phyloP scores from a whole-genome alignment of 192 early-diverging fungal genomes.

The Gamsiella multidivaricata region DNA sequence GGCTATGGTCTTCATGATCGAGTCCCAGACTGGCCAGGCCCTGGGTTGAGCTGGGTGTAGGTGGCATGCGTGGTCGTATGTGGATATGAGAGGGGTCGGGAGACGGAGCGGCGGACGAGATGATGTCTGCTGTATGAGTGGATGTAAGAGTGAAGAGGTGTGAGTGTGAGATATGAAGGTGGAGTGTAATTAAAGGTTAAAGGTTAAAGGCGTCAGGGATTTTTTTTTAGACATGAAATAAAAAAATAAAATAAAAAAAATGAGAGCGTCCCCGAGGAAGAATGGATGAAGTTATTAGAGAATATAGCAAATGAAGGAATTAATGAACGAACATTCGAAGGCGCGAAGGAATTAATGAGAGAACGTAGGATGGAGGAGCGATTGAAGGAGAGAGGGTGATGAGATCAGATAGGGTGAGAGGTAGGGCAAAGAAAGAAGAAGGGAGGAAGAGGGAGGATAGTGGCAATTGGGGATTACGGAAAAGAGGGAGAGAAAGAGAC shows the following conservation, averaged over 20 bases:
- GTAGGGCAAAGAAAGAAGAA: neutral
- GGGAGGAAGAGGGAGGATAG: neutral
- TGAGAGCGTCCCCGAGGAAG: neutral
- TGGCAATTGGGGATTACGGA: slow-evolving; percentile 21
- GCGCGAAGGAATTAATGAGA: neutral
- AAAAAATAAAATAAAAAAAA: neutral
- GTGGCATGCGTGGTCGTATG: slow-evolving; percentile 8
- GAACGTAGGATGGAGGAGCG: neutral
- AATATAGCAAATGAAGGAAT: neutral
- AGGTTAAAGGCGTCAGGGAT: too few species aligned
- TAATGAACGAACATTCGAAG: neutral
- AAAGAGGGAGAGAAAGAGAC: slow-evolving; percentile 43
- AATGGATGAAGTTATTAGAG: neutral
- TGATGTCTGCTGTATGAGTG: neutral
- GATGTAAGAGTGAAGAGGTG: neutral
- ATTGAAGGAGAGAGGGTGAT: slow-evolving; percentile 22
- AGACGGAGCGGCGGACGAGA: neutral
- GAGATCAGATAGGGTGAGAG: neutral
- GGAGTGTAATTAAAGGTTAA: too few species aligned
- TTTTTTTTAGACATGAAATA: too few species aligned
- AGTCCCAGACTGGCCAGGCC: neutral
- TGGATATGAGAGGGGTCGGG: neutral
- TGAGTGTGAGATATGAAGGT: neutral
- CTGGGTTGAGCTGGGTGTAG: slow-evolving; percentile 4
- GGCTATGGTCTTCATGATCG: slow-evolving; percentile 4